Evolutionary conservation across 2,329 filamentous ascomycete genomes (phyloP).

Genomic region (Tricladium varicosporioides): DNA sequence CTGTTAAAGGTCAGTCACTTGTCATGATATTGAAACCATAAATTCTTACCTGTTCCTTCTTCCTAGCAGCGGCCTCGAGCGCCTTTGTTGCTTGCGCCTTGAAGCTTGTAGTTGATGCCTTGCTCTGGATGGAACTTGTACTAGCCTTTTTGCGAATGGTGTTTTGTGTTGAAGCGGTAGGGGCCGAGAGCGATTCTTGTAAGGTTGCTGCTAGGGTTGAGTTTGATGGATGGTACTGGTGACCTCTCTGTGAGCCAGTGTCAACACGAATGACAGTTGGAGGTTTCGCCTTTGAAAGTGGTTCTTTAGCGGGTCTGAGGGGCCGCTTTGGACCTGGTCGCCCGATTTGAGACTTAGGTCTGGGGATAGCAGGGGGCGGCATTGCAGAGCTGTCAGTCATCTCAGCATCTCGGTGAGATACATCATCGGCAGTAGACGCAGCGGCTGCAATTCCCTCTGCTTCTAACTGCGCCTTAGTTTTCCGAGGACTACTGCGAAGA

Average conservation of each 20-base stretch:
- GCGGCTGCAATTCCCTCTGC: conserved; percentile 33
- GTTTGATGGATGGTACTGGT: conserved; percentile 60
- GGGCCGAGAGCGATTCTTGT: conserved; percentile 51
- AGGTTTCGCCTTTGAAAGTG: conserved; percentile 56
- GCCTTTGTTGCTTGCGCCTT: conserved; percentile 70
- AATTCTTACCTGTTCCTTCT: conserved; percentile 66
- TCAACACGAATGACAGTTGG: conserved; percentile 73
- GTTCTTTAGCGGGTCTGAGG: conserved; percentile 60
- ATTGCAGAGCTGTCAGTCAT: conserved; percentile 57
- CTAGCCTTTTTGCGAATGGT: conserved; percentile 63
- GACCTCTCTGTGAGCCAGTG: conserved; percentile 61
- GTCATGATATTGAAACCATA: background rate
- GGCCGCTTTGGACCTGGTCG: conserved; percentile 56
- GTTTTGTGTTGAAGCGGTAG: conserved; percentile 42
- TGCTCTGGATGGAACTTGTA: conserved; percentile 36
- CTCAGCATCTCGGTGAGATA: conserved; percentile 46
- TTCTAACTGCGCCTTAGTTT: conserved; percentile 39
- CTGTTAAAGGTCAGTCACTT: conserved; percentile 30
- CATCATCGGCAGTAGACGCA: conserved; percentile 34
- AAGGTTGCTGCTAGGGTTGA: conserved; percentile 55
- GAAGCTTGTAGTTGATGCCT: conserved; percentile 51
- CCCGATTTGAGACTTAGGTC: conserved; percentile 47
- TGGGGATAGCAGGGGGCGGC: conserved; percentile 59
- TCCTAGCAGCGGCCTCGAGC: conserved; percentile 72
- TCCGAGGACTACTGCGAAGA: conserved; percentile 52